Base-by-base conservation (phyloP, 2,329 filamentous ascomycete genomes). In the Fusarium poae region DNA sequence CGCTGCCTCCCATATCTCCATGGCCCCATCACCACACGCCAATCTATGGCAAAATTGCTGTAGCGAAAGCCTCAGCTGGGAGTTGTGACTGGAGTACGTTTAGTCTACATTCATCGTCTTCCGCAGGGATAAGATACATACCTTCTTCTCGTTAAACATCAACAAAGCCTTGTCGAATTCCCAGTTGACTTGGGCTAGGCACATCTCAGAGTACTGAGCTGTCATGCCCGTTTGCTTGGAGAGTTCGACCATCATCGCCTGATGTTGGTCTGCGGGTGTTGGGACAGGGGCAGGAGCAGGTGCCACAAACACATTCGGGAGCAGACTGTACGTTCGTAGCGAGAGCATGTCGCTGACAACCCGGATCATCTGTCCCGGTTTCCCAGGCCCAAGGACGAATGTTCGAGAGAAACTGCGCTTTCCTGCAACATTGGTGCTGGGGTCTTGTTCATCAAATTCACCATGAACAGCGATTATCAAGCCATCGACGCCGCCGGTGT, bases 351-450 rank as follows among this genome's bases (percentile, higher is more conserved):
- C 94, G 77, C 88, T 94, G 68, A 94, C 84, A 37, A 97, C 91
- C 48, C 93, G 87, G 57, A 97, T 87, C 2, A 82, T 86, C 45
- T 84, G 82, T 7, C 88, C 85, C 1, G 88, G 87, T 34, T 85
- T 85, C 32, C 92, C 92, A 2, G 93, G 93, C 0, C 92, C 92
- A 20, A 97, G 84, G 40, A 94, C 82, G 76, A 97, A 93, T 1
- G 88, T 91, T 51, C 94, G 89, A 55, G 94, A 93, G 78, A 97
- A 97, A 77, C 91, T 93, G 63, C 93, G 89, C 71, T 89, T 88
- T 37, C 88, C 84, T 43, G 85, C 86, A 44, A 86, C 84, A 48
- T 85, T 82, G 23, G 84, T 85, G 18, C 79, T 79, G 5, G 81
- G 77, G 70, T 92, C 87, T 20, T 90, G 82, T 76, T 97, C 94